These are phyloP conservation scores for Aureobasidium sp. DNA, from an alignment of 2,329 filamentous ascomycete genomes.

Conservation along the genomic window DNA sequence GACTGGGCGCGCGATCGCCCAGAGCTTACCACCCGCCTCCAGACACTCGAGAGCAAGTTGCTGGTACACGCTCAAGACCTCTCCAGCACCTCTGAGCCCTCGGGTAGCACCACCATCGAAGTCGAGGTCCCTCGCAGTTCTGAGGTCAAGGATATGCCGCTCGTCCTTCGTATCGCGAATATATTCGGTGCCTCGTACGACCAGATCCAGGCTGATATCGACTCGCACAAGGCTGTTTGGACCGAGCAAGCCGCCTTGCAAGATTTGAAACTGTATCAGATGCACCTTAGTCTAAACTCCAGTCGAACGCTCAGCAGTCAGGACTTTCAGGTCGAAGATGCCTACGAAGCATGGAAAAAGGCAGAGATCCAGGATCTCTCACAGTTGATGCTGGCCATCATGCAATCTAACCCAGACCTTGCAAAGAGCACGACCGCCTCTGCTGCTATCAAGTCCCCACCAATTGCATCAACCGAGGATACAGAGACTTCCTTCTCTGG, in stretches of 20 bases:
- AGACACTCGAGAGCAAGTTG: slow-evolving; percentile 84
- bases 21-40: slow-evolving; percentile 72
- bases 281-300: slow-evolving; percentile 74
- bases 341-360: slow-evolving; percentile 85
- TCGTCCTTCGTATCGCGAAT: slow-evolving; percentile 78
- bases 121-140: slow-evolving; percentile 77
- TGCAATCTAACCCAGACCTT: slow-evolving; percentile 78
- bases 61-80: slow-evolving; percentile 91
- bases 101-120: slow-evolving; percentile 63
- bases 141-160: slow-evolving; percentile 93
- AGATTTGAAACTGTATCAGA: slow-evolving; percentile 90
- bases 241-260: slow-evolving; percentile 84
- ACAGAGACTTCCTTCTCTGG: slow-evolving; percentile 46
- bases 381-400: slow-evolving; percentile 86
- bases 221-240: slow-evolving; percentile 73
- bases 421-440: slow-evolving; percentile 64
- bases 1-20: slow-evolving; percentile 79
- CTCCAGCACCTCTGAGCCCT: slow-evolving; percentile 48
- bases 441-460: slow-evolving; percentile 51
- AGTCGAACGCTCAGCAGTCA: slow-evolving; percentile 68
- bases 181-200: slow-evolving; percentile 76
- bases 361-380: slow-evolving; percentile 81
- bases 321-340: slow-evolving; percentile 86
- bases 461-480: slow-evolving; percentile 37
- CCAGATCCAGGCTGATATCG: slow-evolving; percentile 80